phyloP scores from a whole-genome alignment of 257 asterid species.

The Solanum pimpinellifolium region DNA sequence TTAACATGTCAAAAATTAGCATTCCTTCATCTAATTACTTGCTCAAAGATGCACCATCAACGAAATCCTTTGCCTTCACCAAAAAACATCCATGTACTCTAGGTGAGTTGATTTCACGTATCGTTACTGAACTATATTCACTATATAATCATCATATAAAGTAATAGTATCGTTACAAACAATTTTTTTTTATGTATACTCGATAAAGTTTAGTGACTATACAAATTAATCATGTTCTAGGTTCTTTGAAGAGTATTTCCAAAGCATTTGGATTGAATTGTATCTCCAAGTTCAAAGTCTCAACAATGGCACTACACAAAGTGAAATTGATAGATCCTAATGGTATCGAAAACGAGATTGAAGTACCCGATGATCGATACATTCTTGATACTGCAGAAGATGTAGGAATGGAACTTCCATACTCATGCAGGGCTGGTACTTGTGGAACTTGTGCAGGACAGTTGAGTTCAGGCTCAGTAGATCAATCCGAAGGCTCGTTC shows the following conservation, averaged over 20 bases:
- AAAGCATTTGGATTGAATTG: neutral
- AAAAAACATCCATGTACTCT: neutral
- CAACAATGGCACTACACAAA: neutral
- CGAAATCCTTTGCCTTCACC: neutral
- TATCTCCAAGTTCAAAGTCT: neutral
- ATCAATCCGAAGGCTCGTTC: neutral
- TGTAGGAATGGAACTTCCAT: neutral
- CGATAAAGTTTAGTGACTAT: neutral
- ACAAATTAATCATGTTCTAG: neutral
- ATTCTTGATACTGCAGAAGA: neutral
- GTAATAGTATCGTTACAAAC: neutral
- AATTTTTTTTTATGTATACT: too few relatives aligned
- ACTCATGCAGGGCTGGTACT: neutral
- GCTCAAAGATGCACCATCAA: neutral
- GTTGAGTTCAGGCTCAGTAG: neutral
- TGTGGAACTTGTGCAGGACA: neutral
- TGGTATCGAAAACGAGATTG: neutral
- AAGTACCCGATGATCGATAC: neutral
- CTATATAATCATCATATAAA: neutral
- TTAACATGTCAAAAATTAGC: neutral
- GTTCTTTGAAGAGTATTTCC: neutral
- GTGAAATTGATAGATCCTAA: neutral
- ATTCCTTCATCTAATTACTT: neutral
- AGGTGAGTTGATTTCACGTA: neutral
- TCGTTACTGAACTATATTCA: neutral